Base-by-base conservation (phyloP, 148 eudicot genomes). In the Hydrangea macrophylla region DNA sequence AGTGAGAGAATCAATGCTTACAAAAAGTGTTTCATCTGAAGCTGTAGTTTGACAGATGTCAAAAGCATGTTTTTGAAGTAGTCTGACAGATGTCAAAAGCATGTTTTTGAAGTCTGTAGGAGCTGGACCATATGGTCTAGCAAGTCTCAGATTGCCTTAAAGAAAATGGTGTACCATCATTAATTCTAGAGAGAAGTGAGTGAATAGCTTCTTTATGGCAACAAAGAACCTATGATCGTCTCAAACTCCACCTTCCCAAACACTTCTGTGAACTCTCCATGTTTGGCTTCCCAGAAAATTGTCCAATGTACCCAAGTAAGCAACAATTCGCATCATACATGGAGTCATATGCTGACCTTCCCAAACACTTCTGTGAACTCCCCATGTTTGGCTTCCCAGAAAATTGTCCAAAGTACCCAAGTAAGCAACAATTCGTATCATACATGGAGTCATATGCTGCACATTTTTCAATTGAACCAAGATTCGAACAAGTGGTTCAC, bases 201-300 rank as follows among this genome's bases (percentile, higher is more conserved):
- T 93, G 98, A 61, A 82, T 93, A 60, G 98, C 98, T 26, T 88
- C 98, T 18, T 76, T 93, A 50, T 93, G 98, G 98, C 90, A 86
- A 45, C 72, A 82, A 18, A 75, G 70, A 33, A 93, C 96, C 8
- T 93, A 93, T 64, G 88, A 93, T 65, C 87, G 98, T 0, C 79
- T 93, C 6, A 93, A 93, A 50, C 92, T 93, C 27, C 98, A 93
- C 45, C 86, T 93, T 1, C 98, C 98, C 1, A 85, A 78, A 51
- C 78, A 90, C 18, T 93, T 88, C 26, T 93, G 98, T 40, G 71
- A 93, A 64, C 92, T 93, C 1, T 97, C 98, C n/a, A 55, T 86
- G 24, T 75, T 88, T 44, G 75, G 65, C n/a, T 90, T 88, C 64
- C 97, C 98, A 0, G 39, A 63, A 3, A 28, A 76, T 57, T 93